These are phyloP conservation scores for Hapsidospora chrysogenum DNA, from an alignment of 495 filamentous ascomycete species.

Conservation along the genomic window DNA sequence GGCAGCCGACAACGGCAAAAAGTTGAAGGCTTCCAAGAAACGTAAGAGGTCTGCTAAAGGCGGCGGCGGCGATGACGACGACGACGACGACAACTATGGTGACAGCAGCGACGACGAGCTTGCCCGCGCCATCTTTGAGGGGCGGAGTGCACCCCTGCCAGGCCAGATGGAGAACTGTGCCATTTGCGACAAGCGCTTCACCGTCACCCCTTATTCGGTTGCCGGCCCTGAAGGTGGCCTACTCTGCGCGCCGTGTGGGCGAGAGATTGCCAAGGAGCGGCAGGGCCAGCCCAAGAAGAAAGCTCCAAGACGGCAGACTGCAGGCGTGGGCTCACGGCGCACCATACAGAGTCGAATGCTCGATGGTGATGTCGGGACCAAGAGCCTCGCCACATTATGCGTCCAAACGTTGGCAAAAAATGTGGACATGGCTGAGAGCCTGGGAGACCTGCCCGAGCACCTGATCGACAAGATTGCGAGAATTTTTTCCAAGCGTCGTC, in stretches of 20 bases:
- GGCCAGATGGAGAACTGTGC: conserved; percentile 86
- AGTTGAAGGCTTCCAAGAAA: conserved; percentile 58
- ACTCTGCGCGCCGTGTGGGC: conserved; percentile 75
- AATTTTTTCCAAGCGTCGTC: conserved; percentile 63
- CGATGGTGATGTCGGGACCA: conserved; percentile 59
- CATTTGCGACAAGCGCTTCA: conserved; percentile 74
- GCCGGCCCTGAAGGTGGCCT: conserved; percentile 68
- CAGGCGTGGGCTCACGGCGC: conserved; percentile 34
- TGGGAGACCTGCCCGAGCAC: conserved; percentile 56
- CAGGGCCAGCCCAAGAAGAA: conserved; percentile 51
- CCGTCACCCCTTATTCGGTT: conserved; percentile 80
- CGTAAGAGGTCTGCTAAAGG: conserved; percentile 34
- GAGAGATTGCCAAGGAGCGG: conserved; percentile 45
- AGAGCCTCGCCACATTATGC: conserved; percentile 59
- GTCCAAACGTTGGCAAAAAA: conserved; percentile 74
- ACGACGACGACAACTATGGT: too few relatives aligned
- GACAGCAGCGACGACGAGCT: too few relatives aligned
- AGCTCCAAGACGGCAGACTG: conserved; percentile 19
- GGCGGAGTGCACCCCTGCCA: conserved; percentile 48
- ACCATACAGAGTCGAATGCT: conserved; percentile 63
- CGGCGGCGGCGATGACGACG: conserved; percentile 24
- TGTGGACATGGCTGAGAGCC: conserved; percentile 63
- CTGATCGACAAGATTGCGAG: conserved; percentile 61
- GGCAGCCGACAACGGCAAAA: conserved; percentile 60
- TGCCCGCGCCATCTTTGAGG: conserved; percentile 39